Base-by-base conservation (phyloP, 176 grass and related monocot genomes). In the Olyra latifolia region DNA sequence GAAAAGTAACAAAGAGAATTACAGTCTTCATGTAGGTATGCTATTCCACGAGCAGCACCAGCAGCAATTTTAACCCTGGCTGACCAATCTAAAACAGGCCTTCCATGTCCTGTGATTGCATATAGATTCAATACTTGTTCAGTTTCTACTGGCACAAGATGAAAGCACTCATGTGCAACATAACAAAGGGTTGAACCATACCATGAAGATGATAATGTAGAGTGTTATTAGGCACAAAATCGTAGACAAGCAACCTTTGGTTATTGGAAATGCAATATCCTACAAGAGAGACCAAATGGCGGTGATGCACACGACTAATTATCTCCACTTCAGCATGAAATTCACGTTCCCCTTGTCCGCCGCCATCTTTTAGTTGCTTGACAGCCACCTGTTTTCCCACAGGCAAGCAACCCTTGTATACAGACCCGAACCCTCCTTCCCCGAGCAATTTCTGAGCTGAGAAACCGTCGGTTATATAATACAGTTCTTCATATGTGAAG, bases 1-100 rank as follows among this genome's bases (percentile, higher is more conserved):
- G 10, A 65, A 16, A 67, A 44, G 25, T 40, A 87, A 38, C 66
- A 67, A 80, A 44, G 24, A 71, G 43, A 29, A 75, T 92, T 94
- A 98, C 95, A 98, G 80, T 98, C 95, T 82, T 98, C 95, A 41
- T 98, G 95, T 71, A 94, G 87, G 82, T 98, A 98, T 23, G 95
- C 83, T 63, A 98, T 92, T 76, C 95, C 95, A 66, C 80, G 92
- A 77, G 95, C 92, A 82, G 95, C 95, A 61, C 89, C 95, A 55
- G 87, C 87, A 24, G 92, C 92, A 71, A 98, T 63, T 65, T 92
- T 98, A 71, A 92, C 81, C 74, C 92, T 94, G 47, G 84, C 84
- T 1, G 48, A 28, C 95, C 95, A 98, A 50, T 98, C 65, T 46
- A 98, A 86, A 79, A 91, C 89, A 48, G 89, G 85, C 47, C 48